Base-by-base conservation (phyloP, 768 basidiomycete species). In the Rhizopogon salebrosus region DNA sequence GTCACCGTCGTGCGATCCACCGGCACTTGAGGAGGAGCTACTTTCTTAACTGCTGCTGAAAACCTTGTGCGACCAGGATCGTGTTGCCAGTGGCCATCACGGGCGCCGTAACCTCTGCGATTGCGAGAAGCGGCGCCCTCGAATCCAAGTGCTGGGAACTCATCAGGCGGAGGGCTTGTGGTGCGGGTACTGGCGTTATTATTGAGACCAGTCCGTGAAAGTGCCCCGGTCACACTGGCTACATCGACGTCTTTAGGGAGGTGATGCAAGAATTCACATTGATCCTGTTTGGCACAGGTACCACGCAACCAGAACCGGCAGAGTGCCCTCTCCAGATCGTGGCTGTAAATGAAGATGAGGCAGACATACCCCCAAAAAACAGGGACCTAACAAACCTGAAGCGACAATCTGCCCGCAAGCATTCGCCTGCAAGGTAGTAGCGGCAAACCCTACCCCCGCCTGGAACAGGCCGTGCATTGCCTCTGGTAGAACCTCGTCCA, bases 301-400 rank as follows among this genome's bases (percentile, higher is more conserved):
- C 95, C 95, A 48, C 95, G 83, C 27, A 99, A 79, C 97, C 97
- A 99, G 75, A 99, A 99, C 34, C 97, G 87, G 72, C 90, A 94
- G 20, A 98, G 68, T 1, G 95, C 95, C 38, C 95, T 83, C 68
- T 98, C 95, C 3, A 97, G 80, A 63, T 98, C 95, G 65, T 97
- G 95, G 61, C 95, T 97, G 59, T 3, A 59, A 51, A 50, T 45
- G 51, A 37, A 49, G 49, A 54, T 24, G 57, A 52, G 55, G 45
- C 34, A 20, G 45, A 34, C 29, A 22, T 46, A 46, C 22, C 14
- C 49, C 23, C 46, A 39, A 35, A 52, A 22, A 3, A 42, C 4
- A 41, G 22, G 18, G 41, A 35, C 36, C 22, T 55, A 23, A 64
- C 82, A 58, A 60, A 95, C 95, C 93, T 98, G 76, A 98, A 99